Base-by-base conservation (phyloP, 352 stramenopile genomes). In the Globisporangium mamillatum region DNA sequence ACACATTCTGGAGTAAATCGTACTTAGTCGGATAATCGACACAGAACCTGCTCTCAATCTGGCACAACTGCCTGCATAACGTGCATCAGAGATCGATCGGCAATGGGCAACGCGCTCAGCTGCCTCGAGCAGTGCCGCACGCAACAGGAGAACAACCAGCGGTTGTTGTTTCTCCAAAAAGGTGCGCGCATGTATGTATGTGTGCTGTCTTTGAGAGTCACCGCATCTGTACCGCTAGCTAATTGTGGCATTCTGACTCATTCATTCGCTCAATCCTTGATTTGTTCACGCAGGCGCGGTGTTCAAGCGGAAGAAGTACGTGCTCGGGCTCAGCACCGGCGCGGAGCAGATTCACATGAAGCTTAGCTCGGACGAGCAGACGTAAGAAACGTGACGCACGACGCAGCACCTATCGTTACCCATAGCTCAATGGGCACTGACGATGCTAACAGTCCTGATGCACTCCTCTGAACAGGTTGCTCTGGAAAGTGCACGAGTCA, bases 41-140 rank as follows among this genome's bases (percentile, higher is more conserved):
- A 38, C 36, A 54, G 50, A 59, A 38, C 16, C 14, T 32, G 52
- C 25, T 52, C 44, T 52, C 44, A 22, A n/a, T n/a, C 44, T 50
- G 44, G 22, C 44, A 50, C 12, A 50, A n/a, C 18, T 50, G 41
- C 4, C 44, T 22, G 44, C 53, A 59, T 59, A 4, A 38, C 25
- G 25, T 12, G 34, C 22, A 58, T 10, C n/a, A 60, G 53, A 59
- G 53, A 59, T 38, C 20, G 25, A n/a, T 7, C 25, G 36, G 24
- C 10, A 44, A 90, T 94, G 86, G 86, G 86, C 59, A 94, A 94
- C 72, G 71, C 83, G 65, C 78, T 94, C 68, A 93, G 91, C 69
- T 94, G 86, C 72, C 66, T 92, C 18, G 77, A 86, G 77, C 81
- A 93, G 70, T 94, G 86, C 68, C 83, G 88, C 59, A 73, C 78